Evolutionary conservation across 441 rosid species (phyloP).

Genomic region (Geranium incanum): DNA sequence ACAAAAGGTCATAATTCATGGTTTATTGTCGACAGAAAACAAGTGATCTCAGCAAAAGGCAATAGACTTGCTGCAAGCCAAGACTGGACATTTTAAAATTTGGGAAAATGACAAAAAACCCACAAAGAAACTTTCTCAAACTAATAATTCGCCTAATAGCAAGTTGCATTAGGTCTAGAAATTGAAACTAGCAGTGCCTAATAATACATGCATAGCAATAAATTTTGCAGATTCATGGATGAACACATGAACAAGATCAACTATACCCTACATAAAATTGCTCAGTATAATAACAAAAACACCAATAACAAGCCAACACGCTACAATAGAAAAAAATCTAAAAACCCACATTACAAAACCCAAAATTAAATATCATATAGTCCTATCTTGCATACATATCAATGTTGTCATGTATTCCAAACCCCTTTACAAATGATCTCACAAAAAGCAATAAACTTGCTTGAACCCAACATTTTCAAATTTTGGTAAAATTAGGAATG

Average conservation of each 20-base stretch:
- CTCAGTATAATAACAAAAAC: neutral
- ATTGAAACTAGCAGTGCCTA: neutral
- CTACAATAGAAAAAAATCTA: neutral
- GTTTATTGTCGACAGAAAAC: too few species aligned
- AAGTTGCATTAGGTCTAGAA: neutral
- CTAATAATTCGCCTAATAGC: neutral
- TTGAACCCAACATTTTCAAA: neutral
- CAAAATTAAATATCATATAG: too few species aligned
- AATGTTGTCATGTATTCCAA: too few species aligned
- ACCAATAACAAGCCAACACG: neutral
- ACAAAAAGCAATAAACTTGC: neutral
- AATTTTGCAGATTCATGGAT: neutral
- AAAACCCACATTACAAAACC: too few species aligned
- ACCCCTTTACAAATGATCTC: neutral
- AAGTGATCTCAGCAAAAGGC: neutral
- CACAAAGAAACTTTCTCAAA: neutral
- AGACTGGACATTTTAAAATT: neutral
- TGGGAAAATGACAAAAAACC: neutral
- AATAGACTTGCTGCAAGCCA: neutral
- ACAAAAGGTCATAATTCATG: too few species aligned
- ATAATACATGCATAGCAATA: neutral
- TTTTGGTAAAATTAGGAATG: neutral
- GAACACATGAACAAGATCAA: neutral
- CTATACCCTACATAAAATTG: neutral
- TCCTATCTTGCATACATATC: too few species aligned